Evolutionary conservation across 208 protist species (phyloP).

Genomic region (Leishmania amazonensis): DNA sequence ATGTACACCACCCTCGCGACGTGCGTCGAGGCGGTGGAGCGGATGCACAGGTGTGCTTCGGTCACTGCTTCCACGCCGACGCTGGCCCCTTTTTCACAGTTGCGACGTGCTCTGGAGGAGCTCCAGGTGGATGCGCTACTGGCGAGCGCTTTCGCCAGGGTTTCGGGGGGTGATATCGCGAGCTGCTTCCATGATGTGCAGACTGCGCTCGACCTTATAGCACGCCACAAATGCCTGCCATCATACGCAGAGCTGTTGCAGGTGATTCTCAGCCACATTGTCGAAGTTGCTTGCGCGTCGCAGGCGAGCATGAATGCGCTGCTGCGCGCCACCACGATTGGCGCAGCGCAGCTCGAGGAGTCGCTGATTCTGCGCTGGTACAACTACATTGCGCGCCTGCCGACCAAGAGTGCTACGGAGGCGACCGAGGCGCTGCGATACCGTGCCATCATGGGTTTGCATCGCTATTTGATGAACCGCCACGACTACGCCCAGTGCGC

Average conservation of each 20-base stretch:
- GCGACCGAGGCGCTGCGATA: constrained; percentile 51
- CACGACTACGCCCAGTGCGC: constrained; percentile 81
- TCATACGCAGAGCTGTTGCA: constrained; percentile 47
- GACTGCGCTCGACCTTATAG: constrained; percentile 42
- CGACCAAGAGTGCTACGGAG: constrained; percentile 54
- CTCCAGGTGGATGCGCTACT: constrained; percentile 63
- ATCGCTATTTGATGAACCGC: constrained; percentile 73
- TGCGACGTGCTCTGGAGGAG: constrained; percentile 59
- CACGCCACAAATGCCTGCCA: constrained; percentile 20
- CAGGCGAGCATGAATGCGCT: constrained; percentile 44
- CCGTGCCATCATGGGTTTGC: constrained; percentile 67
- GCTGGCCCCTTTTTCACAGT: constrained; percentile 6
- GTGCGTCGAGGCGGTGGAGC: constrained; percentile 20
- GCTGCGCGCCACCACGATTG: constrained; percentile 31
- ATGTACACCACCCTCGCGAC: constrained; percentile 24
- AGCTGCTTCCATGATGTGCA: constrained; percentile 62
- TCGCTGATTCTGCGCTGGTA: constrained; percentile 63
- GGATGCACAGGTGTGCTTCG: constrained; percentile 14
- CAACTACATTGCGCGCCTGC: constrained; percentile 58
- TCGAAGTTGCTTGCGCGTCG: constrained; percentile 54
- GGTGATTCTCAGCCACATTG: constrained; percentile 32
- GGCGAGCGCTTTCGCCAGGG: constrained; percentile 44
- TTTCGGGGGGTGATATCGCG: constrained; percentile 44
- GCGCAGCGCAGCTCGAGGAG: constrained; percentile 44
- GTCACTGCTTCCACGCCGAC: not conserved